These are phyloP conservation scores for Solanum tarijense DNA, from an alignment of 257 asterid species.

Conservation along the genomic window DNA sequence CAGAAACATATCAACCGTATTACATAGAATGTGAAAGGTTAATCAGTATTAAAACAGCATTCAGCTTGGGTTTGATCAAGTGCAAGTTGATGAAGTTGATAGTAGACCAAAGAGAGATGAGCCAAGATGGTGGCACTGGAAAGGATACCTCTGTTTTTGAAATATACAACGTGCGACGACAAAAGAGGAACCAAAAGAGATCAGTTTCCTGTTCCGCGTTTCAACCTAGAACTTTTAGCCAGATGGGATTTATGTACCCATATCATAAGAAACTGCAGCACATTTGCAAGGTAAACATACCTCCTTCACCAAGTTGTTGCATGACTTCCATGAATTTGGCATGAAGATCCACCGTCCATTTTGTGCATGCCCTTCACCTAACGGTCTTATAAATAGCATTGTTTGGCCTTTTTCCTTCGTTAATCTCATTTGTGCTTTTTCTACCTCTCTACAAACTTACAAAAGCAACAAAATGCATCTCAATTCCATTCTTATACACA, in stretches of 20 bases:
- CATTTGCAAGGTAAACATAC: not conserved
- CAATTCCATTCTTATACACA: not conserved
- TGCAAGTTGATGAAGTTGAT: not conserved
- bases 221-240: not conserved
- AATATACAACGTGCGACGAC: not conserved
- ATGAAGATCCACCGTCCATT: not conserved
- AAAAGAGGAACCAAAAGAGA: not conserved
- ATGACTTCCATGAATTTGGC: not conserved
- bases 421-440: not conserved
- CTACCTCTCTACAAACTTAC: not conserved
- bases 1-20: rapidly evolving
- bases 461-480: not conserved
- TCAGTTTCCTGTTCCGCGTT: not conserved
- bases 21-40: not conserved
- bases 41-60: not conserved
- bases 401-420: not conserved
- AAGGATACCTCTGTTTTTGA: not conserved
- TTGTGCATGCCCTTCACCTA: not conserved
- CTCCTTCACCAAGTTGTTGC: not conserved
- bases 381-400: not conserved
- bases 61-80: not conserved
- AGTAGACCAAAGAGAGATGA: not conserved
- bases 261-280: not conserved
- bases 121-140: not conserved
- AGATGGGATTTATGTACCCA: not conserved